Evolutionary conservation across 2,329 filamentous ascomycete species (phyloP).

Genomic region (Aureobasidium leucospermi): DNA sequence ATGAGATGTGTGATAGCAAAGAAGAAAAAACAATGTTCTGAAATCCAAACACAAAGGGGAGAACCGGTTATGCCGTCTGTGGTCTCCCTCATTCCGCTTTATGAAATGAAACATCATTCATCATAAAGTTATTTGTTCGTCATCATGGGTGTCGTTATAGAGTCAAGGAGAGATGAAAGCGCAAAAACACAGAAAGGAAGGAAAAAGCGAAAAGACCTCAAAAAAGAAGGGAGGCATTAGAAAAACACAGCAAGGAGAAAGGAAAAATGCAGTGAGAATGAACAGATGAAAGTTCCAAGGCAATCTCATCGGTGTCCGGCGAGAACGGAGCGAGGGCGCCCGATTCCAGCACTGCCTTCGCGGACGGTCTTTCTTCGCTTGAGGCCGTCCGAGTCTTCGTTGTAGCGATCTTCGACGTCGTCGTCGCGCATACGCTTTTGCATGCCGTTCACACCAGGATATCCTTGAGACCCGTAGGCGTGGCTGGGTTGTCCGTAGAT

Average conservation of each 20-base stretch:
- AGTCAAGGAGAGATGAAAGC: neutral
- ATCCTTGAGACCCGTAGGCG: constrained; percentile 48
- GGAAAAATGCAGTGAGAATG: neutral
- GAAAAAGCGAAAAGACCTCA: neutral
- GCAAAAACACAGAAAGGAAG: neutral
- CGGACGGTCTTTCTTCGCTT: constrained; percentile 48
- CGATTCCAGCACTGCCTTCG: constrained; percentile 13
- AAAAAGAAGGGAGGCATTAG: neutral
- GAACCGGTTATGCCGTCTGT: constrained; percentile 6
- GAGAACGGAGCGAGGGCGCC: constrained; percentile 5
- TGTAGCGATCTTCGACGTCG: constrained; percentile 56
- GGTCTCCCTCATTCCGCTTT: constrained; percentile 4
- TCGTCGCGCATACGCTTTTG: constrained; percentile 12
- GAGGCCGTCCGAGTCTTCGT: constrained; percentile 54
- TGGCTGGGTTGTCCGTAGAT: constrained; percentile 48
- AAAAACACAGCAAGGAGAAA: constrained; percentile 7
- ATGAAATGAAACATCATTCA: constrained; percentile 15
- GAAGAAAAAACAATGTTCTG: constrained; percentile 5
- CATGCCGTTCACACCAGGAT: constrained; percentile 46
- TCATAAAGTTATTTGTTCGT: constrained; percentile 15
- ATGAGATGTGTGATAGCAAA: neutral
- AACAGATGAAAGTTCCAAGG: neutral
- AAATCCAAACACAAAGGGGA: constrained; percentile 7
- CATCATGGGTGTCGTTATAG: constrained; percentile 14
- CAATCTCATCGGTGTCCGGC: constrained; percentile 5